Conservation (phyloP, 768 basidiomycete species). For the Panus rudis region DNA sequence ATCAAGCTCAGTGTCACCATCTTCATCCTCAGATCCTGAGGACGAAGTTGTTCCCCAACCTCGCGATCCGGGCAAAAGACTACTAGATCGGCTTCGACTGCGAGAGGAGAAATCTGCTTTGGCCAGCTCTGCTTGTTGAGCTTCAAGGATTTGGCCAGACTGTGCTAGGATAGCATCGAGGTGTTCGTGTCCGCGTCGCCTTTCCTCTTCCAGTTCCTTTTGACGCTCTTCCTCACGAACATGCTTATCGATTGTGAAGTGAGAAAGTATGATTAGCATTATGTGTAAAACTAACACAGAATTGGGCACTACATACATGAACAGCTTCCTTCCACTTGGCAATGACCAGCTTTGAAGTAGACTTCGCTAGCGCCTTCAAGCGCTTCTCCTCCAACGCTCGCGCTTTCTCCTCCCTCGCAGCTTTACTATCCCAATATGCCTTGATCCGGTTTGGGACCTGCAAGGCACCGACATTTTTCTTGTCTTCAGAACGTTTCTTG, state of each 20-base stretch:
- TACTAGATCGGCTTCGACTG: slow-evolving; percentile 62
- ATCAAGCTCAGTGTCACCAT: slow-evolving; percentile 19
- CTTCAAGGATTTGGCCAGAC: slow-evolving; percentile 78
- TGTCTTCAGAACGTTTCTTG: too few species aligned
- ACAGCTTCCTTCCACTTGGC: slow-evolving; percentile 87
- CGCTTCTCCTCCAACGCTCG: slow-evolving; percentile 59
- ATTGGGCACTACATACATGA: slow-evolving; percentile 54
- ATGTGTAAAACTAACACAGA: neutral
- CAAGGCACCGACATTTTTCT: too few species aligned
- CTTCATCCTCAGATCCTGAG: slow-evolving; percentile 20
- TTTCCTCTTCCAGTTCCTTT: slow-evolving; percentile 67
- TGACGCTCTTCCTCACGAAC: slow-evolving; percentile 64
- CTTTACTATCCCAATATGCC: slow-evolving; percentile 69
- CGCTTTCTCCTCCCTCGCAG: slow-evolving; percentile 53
- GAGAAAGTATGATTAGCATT: neutral
- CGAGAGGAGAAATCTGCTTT: slow-evolving; percentile 34
- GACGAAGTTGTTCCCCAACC: slow-evolving; percentile 12
- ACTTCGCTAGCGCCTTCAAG: slow-evolving; percentile 59
- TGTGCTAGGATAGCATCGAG: slow-evolving; percentile 87
- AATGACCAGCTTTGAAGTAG: slow-evolving; percentile 60
- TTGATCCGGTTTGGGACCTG: slow-evolving; percentile 60
- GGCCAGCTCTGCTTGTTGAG: slow-evolving; percentile 68
- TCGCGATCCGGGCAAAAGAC: slow-evolving; percentile 16
- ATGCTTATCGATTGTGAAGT: slow-evolving; percentile 39
- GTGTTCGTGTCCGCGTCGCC: slow-evolving; percentile 73